Conservation (phyloP, 2,329 filamentous ascomycete genomes). For the Ambrosiella xylebori region DNA sequence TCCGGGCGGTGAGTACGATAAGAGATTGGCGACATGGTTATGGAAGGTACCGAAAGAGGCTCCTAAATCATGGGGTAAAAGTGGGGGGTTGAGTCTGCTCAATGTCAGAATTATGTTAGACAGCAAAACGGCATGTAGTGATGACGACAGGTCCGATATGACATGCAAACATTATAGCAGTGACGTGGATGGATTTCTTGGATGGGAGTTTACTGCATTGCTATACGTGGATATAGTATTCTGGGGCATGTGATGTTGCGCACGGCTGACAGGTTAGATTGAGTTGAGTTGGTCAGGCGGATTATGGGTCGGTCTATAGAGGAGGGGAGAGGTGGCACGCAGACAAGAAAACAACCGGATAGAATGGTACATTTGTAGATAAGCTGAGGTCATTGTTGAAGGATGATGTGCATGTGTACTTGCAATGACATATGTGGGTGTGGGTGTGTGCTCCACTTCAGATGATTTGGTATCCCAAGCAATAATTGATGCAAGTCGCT, state of each 20-base stretch:
- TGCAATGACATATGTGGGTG: no score
- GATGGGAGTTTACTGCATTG: neutral
- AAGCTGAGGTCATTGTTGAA: neutral
- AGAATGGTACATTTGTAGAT: neutral
- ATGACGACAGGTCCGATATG: neutral
- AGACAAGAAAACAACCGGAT: neutral
- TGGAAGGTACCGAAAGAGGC: neutral
- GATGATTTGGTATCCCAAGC: no score
- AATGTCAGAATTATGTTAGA: no score
- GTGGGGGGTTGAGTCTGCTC: neutral
- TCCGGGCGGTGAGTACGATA: conserved; percentile 4
- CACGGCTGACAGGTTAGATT: neutral
- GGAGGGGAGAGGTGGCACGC: neutral
- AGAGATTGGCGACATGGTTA: conserved; percentile 2
- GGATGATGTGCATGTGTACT: no score
- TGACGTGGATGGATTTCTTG: neutral
- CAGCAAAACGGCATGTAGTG: neutral
- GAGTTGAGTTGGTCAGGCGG: neutral
- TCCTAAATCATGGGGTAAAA: neutral
- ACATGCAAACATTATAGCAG: neutral
- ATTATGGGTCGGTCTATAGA: neutral
- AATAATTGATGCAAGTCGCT: no score
- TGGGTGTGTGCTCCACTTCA: no score
- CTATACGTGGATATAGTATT: neutral
- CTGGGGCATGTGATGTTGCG: neutral